Evolutionary conservation across 140 eudicot species (phyloP), one percentile per base, ranked within the genome.

Genomic region (Cichorium intybus): DNA sequence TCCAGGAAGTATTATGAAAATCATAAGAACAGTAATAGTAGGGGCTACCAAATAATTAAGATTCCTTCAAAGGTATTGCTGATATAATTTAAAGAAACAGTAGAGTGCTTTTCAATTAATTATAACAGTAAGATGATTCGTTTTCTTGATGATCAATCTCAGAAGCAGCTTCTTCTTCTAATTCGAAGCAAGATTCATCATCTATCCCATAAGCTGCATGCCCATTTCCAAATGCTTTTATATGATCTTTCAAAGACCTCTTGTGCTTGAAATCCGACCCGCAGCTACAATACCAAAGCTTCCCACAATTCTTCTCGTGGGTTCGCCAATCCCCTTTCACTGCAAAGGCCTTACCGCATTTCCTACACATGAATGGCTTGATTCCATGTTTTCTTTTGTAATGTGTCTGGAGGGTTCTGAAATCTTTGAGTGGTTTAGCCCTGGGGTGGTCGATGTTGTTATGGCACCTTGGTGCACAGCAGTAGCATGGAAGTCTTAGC

Each of bases 311-410:
- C 82, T 85, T 85, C 76, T 85, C 95, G 60, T 85, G 95, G 1
- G 95, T 85, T 50, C 95, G 81, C 95, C 95, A 85, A 53, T 85
- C 95, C 0, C 95, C 95, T 68, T 84, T 78, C 18, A 86, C 95
- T 0, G 95, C 95, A 46, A 86, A 86, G 9, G 87, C 84, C 60
- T 86, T 86, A 26, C 84, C 80, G 26, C 95, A 86, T 58, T 83
- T 86, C 63, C 95, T 64, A 35, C 95, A 86, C 82, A 71, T 72
- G 61, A 86, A 86, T 2, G 95, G 90, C 78, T 83, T 86, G 12
- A 75, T 83, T 20, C 95, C 95, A 34, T 86, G 95, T 64, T 86
- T 86, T 35, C 95, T 75, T 29, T 83, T 86, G 82, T 82, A 86
- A 72, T 86, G 95, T 3, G 95, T 82, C 45, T 86, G 95, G 15